Percentiles rank a stretch among this genome's conserved stretches.
Conservation (phyloP, 345 rosid genomes). For the Eutrema yunnanense region DNA sequence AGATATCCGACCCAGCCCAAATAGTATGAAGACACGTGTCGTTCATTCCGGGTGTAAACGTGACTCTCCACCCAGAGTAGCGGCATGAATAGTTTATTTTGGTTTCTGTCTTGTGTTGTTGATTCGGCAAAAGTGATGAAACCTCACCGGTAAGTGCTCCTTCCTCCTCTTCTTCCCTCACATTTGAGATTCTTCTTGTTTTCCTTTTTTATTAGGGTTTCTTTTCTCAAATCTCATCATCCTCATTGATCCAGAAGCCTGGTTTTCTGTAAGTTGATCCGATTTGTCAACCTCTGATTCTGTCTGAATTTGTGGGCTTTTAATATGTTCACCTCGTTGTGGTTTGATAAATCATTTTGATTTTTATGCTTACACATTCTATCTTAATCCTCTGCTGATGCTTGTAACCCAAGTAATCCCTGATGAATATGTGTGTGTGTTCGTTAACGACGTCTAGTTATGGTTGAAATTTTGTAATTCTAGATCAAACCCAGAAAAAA, state of each 20-base stretch:
- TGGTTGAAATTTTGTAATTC: background rate
- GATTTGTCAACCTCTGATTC: background rate
- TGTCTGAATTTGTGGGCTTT: background rate
- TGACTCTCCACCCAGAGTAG: slow-evolving; percentile 6
- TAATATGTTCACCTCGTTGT: background rate
- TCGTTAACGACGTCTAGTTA: background rate
- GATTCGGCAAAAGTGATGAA: slow-evolving; percentile 11
- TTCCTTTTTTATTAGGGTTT: background rate
- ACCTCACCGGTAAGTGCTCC: slow-evolving; percentile 24
- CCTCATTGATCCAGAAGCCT: background rate
- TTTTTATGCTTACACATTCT: background rate
- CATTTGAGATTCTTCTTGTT: background rate
- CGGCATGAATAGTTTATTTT: slow-evolving; percentile 23
- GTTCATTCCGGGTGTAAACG: background rate
- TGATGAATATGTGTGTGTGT: background rate
- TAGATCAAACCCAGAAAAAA: slow-evolving; percentile 6
- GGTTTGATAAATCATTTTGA: background rate
- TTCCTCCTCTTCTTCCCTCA: background rate
- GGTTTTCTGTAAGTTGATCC: slow-evolving; percentile 12
- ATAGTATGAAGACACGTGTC: background rate
- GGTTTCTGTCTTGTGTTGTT: background rate
- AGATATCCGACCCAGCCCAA: background rate
- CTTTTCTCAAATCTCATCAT: background rate
- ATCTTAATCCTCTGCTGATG: background rate
- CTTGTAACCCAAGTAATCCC: slow-evolving; percentile 14